Evolutionary conservation across 2,329 filamentous ascomycete species (phyloP), one percentile per base, ranked within the genome.

Genomic region (Colletotrichum destructivum): DNA sequence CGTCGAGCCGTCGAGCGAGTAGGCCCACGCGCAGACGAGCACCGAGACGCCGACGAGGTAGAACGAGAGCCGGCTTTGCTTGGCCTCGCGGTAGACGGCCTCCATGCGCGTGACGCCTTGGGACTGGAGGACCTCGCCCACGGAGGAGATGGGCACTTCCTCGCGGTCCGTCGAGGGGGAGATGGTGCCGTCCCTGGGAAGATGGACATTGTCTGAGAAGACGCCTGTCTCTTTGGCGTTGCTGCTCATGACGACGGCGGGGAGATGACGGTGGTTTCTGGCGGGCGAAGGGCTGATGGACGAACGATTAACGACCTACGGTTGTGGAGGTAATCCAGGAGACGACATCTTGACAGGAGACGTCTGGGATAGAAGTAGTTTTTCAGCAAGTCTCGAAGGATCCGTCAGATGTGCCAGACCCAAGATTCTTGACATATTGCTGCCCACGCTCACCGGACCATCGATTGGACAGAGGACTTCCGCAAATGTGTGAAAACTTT

Each of bases 21-120:
- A 79, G 11, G 76, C 78, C 77, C 77, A 79, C 2, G 77, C 78
- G 66, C 78, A 80, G 35, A 79, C 75, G 2, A 79, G 75, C n/a
- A 77, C 76, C 8, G 77, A 79, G n/a, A 46, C 69, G 2, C 75
- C 77, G 16, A 79, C 76, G 9, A 79, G 75, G 72, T 74, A 78
- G 54, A 79, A 73, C 2, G 76, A 73, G 57, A 66, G 75, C 60
- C 71, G 74, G 64, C 77, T 75, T 15, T 75, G 73, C 47, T 75
- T 74, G 38, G 76, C 75, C 44, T 78, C 75, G 38, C 78, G 76
- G 66, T 79, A 79, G 23, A 79, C 76, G 6, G 77, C 78, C 46
- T 79, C 78, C 76, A 79, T 79, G 42, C 78, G 76, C 1, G 76
- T 78, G 40, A 79, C 78, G 15, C 78, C 78, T 56, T 70, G 67